phyloP scores from a whole-genome alignment of 148 eudicot species.

The Rhododendron kiyosumense region DNA sequence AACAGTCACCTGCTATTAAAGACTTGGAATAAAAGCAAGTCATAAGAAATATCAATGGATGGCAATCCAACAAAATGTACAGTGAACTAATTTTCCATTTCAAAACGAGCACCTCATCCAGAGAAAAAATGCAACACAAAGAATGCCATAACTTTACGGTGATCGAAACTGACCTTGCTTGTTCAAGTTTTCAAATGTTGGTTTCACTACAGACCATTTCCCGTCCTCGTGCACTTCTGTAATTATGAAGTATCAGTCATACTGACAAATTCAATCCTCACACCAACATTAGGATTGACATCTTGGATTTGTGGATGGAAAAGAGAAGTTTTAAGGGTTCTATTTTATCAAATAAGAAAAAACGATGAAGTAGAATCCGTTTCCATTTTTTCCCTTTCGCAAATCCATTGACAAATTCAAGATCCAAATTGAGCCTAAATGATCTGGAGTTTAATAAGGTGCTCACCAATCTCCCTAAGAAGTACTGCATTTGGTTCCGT shows the following conservation, averaged over 20 bases:
- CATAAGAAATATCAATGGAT: not conserved
- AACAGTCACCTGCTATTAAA: not conserved
- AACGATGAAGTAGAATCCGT: not conserved
- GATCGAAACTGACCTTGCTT: constrained; percentile 45
- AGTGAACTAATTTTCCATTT: not conserved
- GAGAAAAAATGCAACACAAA: not conserved
- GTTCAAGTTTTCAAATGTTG: constrained; percentile 43
- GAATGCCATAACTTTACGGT: not conserved
- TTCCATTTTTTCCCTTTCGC: not conserved
- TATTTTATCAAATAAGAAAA: not conserved
- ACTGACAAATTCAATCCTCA: not conserved
- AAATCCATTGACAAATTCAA: not conserved
- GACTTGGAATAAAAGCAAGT: not conserved
- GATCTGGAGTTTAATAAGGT: not conserved
- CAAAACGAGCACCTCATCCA: not conserved
- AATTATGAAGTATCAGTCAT: constrained; percentile 9
- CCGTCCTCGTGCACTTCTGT: constrained; percentile 89
- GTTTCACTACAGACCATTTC: constrained; percentile 72
- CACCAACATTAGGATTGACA: not conserved
- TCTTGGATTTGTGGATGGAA: not conserved
- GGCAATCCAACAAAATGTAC: not conserved
- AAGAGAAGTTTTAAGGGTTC: not conserved
- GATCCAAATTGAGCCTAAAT: not conserved
- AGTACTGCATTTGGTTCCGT: constrained; percentile 71
- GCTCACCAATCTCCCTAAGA: constrained; percentile 80